Evolutionary conservation across 495 filamentous ascomycete species (phyloP), one percentile per base, ranked within the genome.

Genomic region (Hypoxylon lienhwacheense): DNA sequence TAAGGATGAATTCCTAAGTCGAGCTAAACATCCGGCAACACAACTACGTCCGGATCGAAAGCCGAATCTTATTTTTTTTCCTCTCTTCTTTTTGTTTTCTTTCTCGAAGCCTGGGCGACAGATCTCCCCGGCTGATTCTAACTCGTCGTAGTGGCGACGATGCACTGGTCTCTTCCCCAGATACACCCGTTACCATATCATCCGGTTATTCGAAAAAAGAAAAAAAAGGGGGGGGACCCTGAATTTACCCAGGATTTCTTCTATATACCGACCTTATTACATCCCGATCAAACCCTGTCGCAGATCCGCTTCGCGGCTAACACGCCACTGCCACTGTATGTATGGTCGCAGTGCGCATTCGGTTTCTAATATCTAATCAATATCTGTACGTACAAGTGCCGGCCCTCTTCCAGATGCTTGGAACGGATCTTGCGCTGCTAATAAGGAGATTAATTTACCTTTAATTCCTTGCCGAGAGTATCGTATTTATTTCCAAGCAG

Each of bases 231-330:
- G n/a, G 57, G 57, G 51, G 58, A 61, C 58, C 58, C 58, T 61
- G 58, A 35, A 61, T 55, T 37, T 55, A 61, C 58, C 58, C 58
- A 55, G 58, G 41, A 61, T 55, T 37, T 55, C 32, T 47, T 52
- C 41, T 47, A 61, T 55, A 61, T 61, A 55, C 58, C 58, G 58
- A 47, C 52, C 35, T 49, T 52, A 52, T 46, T 47, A 55, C 52
- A 42, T 36, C 47, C 28, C 45, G 35, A 50, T 17, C 41, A 46
- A 55, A 61, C 58, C 58, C 58, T 61, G 58, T 52, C 55, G 58
- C 58, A 61, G 58, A 61, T 61, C 58, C 58, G 57, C 52, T 45
- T 52, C 40, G 55, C 42, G 46, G 46, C 52, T 55, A 61, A 52
- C 46, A 50, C 42, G 34, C 44, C 37, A 47, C 52, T 24, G n/a